Conservation (phyloP, 1,139 yeast species). For the Candida gigantensis region DNA sequence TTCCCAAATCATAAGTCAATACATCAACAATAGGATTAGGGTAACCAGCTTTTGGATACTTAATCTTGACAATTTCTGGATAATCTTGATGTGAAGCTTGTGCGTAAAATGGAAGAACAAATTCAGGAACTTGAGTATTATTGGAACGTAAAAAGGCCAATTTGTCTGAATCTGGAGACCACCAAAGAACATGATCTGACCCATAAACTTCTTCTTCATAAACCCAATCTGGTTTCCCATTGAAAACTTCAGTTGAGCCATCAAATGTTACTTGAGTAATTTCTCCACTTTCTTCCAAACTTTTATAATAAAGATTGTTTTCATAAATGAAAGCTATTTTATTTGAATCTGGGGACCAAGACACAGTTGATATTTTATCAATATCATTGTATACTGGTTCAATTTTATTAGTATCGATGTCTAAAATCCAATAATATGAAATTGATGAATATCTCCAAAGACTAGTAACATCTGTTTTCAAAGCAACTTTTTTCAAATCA, state of each 20-base stretch:
- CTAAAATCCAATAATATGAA: conserved; percentile 62
- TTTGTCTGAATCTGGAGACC: conserved; percentile 56
- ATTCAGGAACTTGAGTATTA: conserved; percentile 55
- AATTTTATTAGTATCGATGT: conserved; percentile 26
- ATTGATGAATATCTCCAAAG: conserved; percentile 79
- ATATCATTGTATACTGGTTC: conserved; percentile 26
- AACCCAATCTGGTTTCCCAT: conserved; percentile 95
- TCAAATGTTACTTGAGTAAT: conserved; percentile 58
- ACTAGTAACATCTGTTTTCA: conserved; percentile 52
- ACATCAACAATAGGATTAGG: conserved; percentile 45
- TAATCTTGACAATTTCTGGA: conserved; percentile 39
- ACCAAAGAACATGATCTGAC: conserved; percentile 54
- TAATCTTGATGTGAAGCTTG: conserved; percentile 42
- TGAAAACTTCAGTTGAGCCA: conserved; percentile 67
- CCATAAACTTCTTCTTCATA: conserved; percentile 85
- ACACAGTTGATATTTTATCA: conserved; percentile 51
- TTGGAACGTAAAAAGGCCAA: conserved; percentile 50
- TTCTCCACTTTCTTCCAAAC: conserved; percentile 17
- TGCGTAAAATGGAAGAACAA: conserved; percentile 54
- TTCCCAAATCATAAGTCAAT: conserved; percentile 32
- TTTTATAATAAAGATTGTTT: conserved; percentile 56
- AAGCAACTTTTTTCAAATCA: conserved; percentile 55
- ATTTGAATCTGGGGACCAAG: conserved; percentile 75
- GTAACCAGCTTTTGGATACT: conserved; percentile 51
- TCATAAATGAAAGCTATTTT: conserved; percentile 66